Evolutionary conservation across 805 yeast species (phyloP), one percentile per base, ranked within the genome.

Genomic region (Candida ortonii): DNA sequence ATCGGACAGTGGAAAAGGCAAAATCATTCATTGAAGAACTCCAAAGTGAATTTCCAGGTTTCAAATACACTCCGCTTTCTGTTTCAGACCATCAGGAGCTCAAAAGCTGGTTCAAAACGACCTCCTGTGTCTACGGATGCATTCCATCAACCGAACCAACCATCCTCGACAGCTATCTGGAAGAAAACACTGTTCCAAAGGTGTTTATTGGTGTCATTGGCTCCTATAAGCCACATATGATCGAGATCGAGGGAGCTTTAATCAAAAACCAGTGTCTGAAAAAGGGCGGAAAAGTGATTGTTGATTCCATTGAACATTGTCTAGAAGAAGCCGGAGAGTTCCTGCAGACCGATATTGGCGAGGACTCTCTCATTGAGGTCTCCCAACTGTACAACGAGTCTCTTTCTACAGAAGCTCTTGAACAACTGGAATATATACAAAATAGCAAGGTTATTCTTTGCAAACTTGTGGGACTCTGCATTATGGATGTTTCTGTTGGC

Each of bases 151-250:
- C 75, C 0, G 57, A 52, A 8, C 75, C 83, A 5, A 53, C 65
- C 1, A 68, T 80, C 34, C 33, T 46, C 5, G 50, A 53, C 9
- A 39, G 52, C 35, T 52, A 54, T 23, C 31, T 74, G 44, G 50
- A 52, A 38, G 18, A 39, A 12, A 49, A 47, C 18, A 17, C 19
- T 9, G 31, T 28, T 7, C 37, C 36, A 1, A 50, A 47, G 13
- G 55, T 64, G 20, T 80, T 68, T 52, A 68, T 80, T 28, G 71
- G 79, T 11, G 58, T 78, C 20, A 79, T 80, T 47, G 87, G 87
- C 1, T 74, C 82, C 13, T 80, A 78, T 52, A 76, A 77, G 52
- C 84, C 84, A 10, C 70, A 71, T 41, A 78, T 80, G 86, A 64
- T 64, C 24, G 87, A 80, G 55, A 68, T 78, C 33, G 83, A 77